Percentiles rank a stretch among this genome's conserved stretches.
Conservation (phyloP, 495 filamentous ascomycete genomes). For the Hypoxylon subgilvum region DNA sequence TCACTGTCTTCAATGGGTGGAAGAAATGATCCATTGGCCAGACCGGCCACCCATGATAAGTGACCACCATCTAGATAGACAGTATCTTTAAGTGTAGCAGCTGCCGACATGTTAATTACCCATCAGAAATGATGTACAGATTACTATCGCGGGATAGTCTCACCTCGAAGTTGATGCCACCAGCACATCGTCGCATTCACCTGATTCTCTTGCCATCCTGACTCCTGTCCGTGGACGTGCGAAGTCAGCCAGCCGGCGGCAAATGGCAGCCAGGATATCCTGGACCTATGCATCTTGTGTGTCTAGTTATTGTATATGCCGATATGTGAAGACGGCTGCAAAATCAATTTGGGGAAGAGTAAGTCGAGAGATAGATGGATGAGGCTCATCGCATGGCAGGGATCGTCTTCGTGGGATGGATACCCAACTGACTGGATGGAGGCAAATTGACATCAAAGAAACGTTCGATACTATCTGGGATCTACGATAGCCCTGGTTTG, state of each 20-base stretch:
- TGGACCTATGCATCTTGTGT: constrained; percentile 34
- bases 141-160: constrained; percentile 18
- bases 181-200: constrained; percentile 63
- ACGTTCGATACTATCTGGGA: constrained; percentile 1
- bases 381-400: constrained; percentile 27
- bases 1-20: constrained; percentile 43
- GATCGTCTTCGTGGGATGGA: constrained; percentile 1
- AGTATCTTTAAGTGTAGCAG: constrained; percentile 66
- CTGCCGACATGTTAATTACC: constrained; percentile 48
- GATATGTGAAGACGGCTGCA: constrained; percentile 10
- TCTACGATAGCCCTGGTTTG: constrained; percentile 14
- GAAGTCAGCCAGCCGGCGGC: constrained; percentile 33
- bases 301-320: constrained; percentile 8
- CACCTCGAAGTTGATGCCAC: constrained; percentile 62
- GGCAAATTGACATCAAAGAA: constrained; percentile 19
- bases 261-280: constrained; percentile 34
- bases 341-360: constrained; percentile 10
- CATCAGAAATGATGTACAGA: neutral
- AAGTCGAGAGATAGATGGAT: constrained; percentile 12
- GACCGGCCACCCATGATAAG: constrained; percentile 55
- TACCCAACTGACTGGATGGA: neutral
- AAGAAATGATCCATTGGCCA: constrained; percentile 46
- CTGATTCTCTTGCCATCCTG: constrained; percentile 50
- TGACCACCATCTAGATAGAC: constrained; percentile 72
- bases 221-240: constrained; percentile 39